Evolutionary conservation across 495 filamentous ascomycete genomes (phyloP).

Genomic region (Aspergillus mulundensis): DNA sequence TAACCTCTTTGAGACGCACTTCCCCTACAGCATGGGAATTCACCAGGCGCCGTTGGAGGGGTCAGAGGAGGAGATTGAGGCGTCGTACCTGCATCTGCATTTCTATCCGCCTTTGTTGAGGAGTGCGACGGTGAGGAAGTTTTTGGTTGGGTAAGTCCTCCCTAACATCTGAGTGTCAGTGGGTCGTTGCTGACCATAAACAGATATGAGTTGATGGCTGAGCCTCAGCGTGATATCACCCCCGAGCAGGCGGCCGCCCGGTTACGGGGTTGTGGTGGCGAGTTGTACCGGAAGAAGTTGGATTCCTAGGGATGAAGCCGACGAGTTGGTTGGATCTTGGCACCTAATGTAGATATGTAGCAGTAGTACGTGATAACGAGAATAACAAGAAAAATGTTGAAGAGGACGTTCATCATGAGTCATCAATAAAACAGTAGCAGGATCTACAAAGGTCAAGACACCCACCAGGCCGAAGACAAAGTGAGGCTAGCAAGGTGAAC

Average conservation of each 20-base stretch:
- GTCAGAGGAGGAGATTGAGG: slow-evolving; percentile 76
- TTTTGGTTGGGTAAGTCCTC: slow-evolving; percentile 70
- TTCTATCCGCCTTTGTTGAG: slow-evolving; percentile 93
- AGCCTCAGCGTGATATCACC: slow-evolving; percentile 96
- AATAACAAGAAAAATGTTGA: neutral
- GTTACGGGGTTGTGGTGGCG: slow-evolving; percentile 69
- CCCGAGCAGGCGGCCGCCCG: slow-evolving; percentile 88
- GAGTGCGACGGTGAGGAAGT: slow-evolving; percentile 92
- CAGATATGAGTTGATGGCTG: slow-evolving; percentile 87
- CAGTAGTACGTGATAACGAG: neutral
- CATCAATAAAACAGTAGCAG: neutral
- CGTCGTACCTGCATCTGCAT: slow-evolving; percentile 90
- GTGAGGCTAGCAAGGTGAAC: neutral
- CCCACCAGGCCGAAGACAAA: neutral
- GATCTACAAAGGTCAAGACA: neutral
- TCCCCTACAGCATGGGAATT: slow-evolving; percentile 91
- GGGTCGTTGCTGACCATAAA: slow-evolving; percentile 14
- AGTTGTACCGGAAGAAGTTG: slow-evolving; percentile 74
- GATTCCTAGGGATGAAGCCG: neutral
- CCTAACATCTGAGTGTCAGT: neutral
- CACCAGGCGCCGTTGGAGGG: slow-evolving; percentile 92
- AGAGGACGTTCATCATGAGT: neutral
- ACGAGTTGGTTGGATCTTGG: neutral
- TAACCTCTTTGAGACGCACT: slow-evolving; percentile 94
- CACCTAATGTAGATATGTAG: slow-evolving; percentile 2